These are phyloP conservation scores for Juglanconis juglandina DNA, from an alignment of 2,329 filamentous ascomycete genomes.

Conservation along the genomic window DNA sequence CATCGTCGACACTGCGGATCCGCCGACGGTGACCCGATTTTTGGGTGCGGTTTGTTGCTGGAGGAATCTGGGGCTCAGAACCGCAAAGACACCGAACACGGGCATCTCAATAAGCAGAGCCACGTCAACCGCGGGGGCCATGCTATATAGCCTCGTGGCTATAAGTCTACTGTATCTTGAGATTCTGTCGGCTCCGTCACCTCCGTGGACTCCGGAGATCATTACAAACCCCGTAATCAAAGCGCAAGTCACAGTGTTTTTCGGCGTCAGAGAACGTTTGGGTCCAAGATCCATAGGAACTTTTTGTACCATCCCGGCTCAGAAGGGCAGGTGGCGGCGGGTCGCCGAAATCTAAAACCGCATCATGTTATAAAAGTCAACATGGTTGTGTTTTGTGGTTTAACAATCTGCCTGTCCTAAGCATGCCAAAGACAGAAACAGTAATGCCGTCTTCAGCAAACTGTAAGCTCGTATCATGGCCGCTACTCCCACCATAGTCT, in stretches of 20 bases:
- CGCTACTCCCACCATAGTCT: not conserved
- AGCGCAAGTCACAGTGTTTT: not conserved
- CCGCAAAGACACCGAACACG: too few relatives aligned
- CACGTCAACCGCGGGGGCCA: not conserved
- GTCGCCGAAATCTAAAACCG: too few relatives aligned
- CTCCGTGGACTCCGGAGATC: not conserved
- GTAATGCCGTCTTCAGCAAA: not conserved
- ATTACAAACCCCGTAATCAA: not conserved
- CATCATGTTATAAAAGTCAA: not conserved
- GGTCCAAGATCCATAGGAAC: not conserved
- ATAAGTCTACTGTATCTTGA: not conserved
- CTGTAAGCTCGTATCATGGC: not conserved
- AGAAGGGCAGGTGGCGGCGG: too few relatives aligned
- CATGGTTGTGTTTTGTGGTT: not conserved
- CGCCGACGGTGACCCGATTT: too few relatives aligned
- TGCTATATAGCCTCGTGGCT: not conserved
- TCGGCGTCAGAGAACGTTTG: not conserved
- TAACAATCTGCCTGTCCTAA: not conserved
- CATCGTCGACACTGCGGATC: too few relatives aligned
- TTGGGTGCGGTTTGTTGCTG: too few relatives aligned
- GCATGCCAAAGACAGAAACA: not conserved
- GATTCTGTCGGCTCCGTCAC: not conserved
- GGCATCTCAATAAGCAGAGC: too few relatives aligned
- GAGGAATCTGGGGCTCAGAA: too few relatives aligned
- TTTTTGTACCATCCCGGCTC: not conserved